Conservation (phyloP, 345 rosid species). For the Carallia brachiata region DNA sequence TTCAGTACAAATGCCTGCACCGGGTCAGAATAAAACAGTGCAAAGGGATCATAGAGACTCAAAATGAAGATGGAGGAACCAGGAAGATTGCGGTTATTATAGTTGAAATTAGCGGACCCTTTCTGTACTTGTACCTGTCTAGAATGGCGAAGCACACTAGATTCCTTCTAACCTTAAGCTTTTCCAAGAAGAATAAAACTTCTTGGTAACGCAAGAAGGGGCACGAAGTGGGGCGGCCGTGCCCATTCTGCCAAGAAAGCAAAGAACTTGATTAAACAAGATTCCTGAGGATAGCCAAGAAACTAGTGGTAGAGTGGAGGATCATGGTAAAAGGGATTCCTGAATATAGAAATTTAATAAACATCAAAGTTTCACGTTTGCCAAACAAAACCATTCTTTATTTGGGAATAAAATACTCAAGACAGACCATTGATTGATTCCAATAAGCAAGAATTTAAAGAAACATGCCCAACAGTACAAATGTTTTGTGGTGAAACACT, state of each 20-base stretch:
- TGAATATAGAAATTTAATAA: neutral
- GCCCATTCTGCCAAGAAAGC: too few species aligned
- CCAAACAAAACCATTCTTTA: neutral
- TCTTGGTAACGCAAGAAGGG: too few species aligned
- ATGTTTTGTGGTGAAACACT: conserved; percentile 11
- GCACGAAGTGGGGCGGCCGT: too few species aligned
- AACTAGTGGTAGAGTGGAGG: too few species aligned
- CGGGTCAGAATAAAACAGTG: neutral
- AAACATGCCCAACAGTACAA: neutral
- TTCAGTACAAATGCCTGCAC: neutral
- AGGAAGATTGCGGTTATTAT: too few species aligned
- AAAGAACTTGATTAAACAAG: neutral
- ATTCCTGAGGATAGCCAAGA: neutral
- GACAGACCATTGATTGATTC: conserved; percentile 6
- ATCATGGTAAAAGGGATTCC: too few species aligned
- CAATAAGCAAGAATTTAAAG: conserved; percentile 16
- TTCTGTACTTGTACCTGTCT: too few species aligned
- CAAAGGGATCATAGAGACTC: neutral
- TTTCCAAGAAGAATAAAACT: too few species aligned
- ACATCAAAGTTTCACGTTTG: neutral
- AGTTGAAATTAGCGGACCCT: too few species aligned
- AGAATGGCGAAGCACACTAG: too few species aligned
- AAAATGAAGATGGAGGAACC: too few species aligned
- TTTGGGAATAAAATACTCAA: neutral
- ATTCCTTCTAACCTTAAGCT: neutral